Evolutionary conservation across 2,329 filamentous ascomycete species (phyloP).

Genomic region (Ceratocystis variospora): DNA sequence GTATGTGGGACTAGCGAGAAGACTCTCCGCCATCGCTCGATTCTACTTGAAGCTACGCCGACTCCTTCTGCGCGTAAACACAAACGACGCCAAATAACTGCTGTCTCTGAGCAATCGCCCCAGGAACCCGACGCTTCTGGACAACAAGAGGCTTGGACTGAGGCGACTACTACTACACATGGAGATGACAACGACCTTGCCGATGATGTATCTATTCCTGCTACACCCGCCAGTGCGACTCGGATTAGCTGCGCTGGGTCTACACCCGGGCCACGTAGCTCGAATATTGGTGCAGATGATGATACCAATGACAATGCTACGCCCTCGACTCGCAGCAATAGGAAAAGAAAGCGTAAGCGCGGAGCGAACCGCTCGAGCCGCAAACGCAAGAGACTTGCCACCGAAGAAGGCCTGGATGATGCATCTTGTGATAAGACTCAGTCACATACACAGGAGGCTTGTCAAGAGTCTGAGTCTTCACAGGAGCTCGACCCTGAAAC

Average conservation of each 20-base stretch:
- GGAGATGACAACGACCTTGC: neutral
- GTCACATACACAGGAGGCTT: neutral
- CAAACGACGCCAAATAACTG: neutral
- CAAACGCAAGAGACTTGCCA: constrained; percentile 4
- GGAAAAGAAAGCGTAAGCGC: constrained; percentile 16
- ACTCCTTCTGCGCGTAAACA: constrained; percentile 6
- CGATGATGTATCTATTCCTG: neutral
- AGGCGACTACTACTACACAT: neutral
- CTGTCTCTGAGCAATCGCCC: neutral
- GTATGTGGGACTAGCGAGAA: neutral
- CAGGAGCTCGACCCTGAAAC: constrained; percentile 3
- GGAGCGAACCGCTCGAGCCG: constrained; percentile 9
- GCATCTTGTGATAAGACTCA: neutral
- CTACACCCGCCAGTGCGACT: neutral
- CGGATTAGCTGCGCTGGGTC: neutral
- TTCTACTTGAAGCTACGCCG: constrained; percentile 1
- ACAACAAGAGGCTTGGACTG: neutral
- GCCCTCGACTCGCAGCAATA: constrained; percentile 2
- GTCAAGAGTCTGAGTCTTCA: neutral
- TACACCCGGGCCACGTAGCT: neutral
- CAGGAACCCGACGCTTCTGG: neutral
- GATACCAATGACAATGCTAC: neutral
- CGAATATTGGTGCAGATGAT: neutral
- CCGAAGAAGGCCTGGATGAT: neutral
- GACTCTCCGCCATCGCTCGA: neutral